These are phyloP conservation scores for Phaeosphaeriaceae sp. DNA, from an alignment of 2,329 filamentous ascomycete genomes.

Conservation along the genomic window DNA sequence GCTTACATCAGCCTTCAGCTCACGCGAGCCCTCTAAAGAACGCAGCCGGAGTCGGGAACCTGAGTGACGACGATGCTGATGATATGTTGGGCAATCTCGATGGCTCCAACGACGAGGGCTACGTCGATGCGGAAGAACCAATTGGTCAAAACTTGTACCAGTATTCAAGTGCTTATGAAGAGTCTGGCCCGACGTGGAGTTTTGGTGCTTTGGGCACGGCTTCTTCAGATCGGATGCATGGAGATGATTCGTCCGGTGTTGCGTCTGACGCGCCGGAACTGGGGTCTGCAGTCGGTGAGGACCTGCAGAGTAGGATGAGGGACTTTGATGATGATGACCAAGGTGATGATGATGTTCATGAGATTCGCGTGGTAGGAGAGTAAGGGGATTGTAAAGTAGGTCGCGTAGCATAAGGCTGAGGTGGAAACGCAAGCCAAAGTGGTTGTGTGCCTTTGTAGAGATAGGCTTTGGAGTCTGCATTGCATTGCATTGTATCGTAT, in stretches of 20 bases:
- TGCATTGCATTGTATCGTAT: not conserved
- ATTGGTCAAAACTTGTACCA: conserved; percentile 3
- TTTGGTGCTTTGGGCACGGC: conserved; percentile 18
- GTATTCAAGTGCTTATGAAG: conserved; percentile 13
- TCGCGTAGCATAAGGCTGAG: not conserved
- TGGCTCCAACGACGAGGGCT: conserved; percentile 25
- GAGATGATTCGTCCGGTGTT: conserved; percentile 22
- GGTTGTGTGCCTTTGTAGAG: not conserved
- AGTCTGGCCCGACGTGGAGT: conserved; percentile 24
- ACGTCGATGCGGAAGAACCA: conserved; percentile 7
- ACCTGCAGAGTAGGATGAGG: conserved; percentile 24
- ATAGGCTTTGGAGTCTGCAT: not conserved
- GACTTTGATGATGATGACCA: conserved; percentile 41
- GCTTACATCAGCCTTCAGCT: conserved; percentile 38
- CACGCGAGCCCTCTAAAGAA: conserved; percentile 42
- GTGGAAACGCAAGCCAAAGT: not conserved
- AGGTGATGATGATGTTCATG: conserved; percentile 31
- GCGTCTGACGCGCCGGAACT: conserved; percentile 30
- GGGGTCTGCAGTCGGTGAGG: conserved; percentile 26
- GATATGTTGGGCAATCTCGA: conserved; percentile 23
- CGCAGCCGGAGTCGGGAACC: conserved; percentile 44
- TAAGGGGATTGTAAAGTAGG: not conserved
- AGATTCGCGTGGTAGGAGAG: conserved; percentile 22
- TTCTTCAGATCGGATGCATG: conserved; percentile 4
- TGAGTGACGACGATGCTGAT: conserved; percentile 30